Evolutionary conservation across 257 asterid genomes (phyloP).

Genomic region (Solanum chilense): DNA sequence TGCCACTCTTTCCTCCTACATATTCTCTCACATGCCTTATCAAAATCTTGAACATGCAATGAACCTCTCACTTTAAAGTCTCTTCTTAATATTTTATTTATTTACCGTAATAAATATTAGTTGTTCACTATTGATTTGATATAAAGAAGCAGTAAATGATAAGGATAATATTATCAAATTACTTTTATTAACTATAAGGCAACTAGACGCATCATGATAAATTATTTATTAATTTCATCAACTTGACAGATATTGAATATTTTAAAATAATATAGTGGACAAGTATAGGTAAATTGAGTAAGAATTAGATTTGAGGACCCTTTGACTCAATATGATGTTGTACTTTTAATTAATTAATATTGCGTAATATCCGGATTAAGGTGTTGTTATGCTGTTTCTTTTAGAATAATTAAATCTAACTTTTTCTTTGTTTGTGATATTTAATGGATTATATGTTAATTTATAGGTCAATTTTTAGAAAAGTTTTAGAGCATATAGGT

Average conservation of each 20-base stretch:
- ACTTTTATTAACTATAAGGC: background rate
- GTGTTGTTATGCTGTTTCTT: slow-evolving; percentile 13
- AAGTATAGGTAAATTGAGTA: background rate
- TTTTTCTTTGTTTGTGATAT: background rate
- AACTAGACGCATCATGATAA: no score
- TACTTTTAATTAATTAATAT: background rate
- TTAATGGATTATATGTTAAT: background rate
- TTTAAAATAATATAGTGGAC: no score
- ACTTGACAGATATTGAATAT: no score
- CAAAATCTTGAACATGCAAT: slow-evolving; percentile 18
- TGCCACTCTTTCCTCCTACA: slow-evolving; percentile 30
- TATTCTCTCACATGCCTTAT: slow-evolving; percentile 14
- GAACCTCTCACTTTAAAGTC: slow-evolving; percentile 4
- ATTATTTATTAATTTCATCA: no score
- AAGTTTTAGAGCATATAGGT: background rate
- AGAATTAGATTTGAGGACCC: background rate
- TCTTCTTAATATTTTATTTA: background rate
- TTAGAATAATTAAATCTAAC: background rate
- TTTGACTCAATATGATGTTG: background rate
- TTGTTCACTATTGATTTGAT: no score
- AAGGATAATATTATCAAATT: background rate
- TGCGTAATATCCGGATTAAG: background rate
- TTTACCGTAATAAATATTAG: no score
- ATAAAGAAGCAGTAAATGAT: background rate
- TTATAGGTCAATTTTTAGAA: background rate